A percentile compares a stretch with the other conserved stretches of the same genome.
These are phyloP conservation scores for Avena sativa DNA, from an alignment of 176 grass and related monocot species.

Conservation along the genomic window DNA sequence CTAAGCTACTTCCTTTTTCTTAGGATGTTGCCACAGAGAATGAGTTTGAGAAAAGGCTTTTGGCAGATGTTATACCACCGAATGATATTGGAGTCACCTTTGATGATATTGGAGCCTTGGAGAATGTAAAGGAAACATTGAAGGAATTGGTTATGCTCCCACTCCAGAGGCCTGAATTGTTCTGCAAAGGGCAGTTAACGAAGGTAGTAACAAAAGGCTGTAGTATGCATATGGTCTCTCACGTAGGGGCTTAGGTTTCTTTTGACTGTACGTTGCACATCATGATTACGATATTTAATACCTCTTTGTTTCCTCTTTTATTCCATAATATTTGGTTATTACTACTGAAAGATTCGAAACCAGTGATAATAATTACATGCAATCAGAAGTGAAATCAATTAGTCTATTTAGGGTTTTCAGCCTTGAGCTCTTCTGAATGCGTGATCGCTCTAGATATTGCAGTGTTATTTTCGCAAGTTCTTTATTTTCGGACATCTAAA, in stretches of 20 bases:
- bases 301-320: not conserved
- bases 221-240: slow-evolving; percentile 21
- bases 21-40: slow-evolving; percentile 99
- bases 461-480: not conserved
- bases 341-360: not conserved
- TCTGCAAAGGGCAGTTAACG: slow-evolving; percentile 97
- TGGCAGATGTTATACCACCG: slow-evolving; percentile 94
- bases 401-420: not conserved
- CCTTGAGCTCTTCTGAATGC: slow-evolving; percentile 19
- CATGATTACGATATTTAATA: slow-evolving; percentile 8
- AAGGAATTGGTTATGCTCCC: slow-evolving; percentile 99
- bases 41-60: slow-evolving; percentile 98
- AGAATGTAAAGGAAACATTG: slow-evolving; percentile 97
- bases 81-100: slow-evolving; percentile 99
- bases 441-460: slow-evolving; percentile 9
- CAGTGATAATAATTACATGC: slow-evolving; percentile 19
- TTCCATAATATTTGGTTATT: slow-evolving; percentile 21
- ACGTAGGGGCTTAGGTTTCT: not conserved
- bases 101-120: slow-evolving; percentile 98
- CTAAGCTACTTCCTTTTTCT: slow-evolving; percentile 34
- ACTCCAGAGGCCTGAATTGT: slow-evolving; percentile 94
- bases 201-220: slow-evolving; percentile 58
- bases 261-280: not conserved
- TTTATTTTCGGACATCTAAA: not conserved
- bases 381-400: not conserved